Conservation (phyloP, 2,329 filamentous ascomycete genomes). For the Cordyceps militaris region DNA sequence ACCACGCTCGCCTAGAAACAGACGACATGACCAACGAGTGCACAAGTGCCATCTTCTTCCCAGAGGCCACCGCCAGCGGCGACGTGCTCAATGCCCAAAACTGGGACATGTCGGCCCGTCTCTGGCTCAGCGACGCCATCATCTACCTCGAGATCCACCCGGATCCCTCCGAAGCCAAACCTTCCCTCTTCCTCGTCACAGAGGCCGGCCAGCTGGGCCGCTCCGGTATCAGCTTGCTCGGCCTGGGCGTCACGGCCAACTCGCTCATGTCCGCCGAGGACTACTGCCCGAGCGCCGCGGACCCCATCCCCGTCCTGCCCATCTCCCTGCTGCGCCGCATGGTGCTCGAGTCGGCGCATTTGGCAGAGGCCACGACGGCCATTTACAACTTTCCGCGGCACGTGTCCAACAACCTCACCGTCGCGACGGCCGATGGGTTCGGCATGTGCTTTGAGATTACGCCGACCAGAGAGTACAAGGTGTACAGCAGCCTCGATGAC, state of each 20-base stretch:
- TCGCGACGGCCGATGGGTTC: background rate
- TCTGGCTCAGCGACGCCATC: background rate
- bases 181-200: background rate
- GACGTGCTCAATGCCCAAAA: background rate
- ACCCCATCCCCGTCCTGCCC: background rate
- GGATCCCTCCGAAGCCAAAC: background rate
- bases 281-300: background rate
- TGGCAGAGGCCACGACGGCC: background rate
- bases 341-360: background rate
- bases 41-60: background rate
- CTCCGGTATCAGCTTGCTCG: background rate
- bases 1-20: background rate
- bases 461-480: background rate
- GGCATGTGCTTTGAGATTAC: background rate
- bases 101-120: background rate
- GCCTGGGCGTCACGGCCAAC: background rate
- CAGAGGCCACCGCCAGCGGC: background rate
- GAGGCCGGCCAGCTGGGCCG: background rate
- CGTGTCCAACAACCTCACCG: background rate
- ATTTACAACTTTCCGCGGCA: background rate
- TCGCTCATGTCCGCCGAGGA: background rate
- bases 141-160: background rate
- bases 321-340: background rate
- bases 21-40: background rate
- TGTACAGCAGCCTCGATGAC: background rate